phyloP scores from a whole-genome alignment of 73 alveolate species.

The Tetrahymena malaccensis region DNA sequence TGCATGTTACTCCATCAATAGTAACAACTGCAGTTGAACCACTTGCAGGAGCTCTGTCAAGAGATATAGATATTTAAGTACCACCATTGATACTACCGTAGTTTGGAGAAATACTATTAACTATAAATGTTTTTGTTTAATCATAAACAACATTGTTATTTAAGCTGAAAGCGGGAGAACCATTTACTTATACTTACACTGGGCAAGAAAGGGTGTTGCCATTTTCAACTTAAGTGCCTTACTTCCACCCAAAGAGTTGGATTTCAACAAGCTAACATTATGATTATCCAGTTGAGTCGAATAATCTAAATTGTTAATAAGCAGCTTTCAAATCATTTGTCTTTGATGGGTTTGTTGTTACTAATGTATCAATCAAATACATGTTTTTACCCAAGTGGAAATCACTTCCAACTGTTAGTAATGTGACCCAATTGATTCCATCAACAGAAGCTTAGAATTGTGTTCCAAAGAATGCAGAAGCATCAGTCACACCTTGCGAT shows the following conservation, averaged over 20 bases:
- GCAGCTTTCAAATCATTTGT: neutral
- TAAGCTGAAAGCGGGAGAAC: neutral
- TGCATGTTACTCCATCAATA: conserved; percentile 57
- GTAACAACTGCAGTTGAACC: conserved; percentile 18
- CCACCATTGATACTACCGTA: neutral
- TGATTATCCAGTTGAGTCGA: conserved; percentile 17
- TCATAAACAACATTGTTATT: neutral
- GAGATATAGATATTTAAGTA: conserved; percentile 1
- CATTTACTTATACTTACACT: neutral
- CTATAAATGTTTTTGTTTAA: neutral
- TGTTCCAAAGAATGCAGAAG: conserved; percentile 12
- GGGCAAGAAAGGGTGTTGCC: neutral
- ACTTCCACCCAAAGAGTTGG: conserved; percentile 12
- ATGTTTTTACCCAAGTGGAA: conserved; percentile 24
- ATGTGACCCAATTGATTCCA: conserved; percentile 9
- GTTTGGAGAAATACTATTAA: neutral
- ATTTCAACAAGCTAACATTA: conserved; percentile 23
- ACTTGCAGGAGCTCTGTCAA: neutral
- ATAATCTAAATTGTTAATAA: neutral
- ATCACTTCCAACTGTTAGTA: neutral
- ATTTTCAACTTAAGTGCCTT: neutral
- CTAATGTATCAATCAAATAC: conserved; percentile 8
- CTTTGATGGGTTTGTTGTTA: neutral
- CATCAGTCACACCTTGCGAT: conserved; percentile 5
- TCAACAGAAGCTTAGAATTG: conserved; percentile 24